Evolutionary conservation across 768 basidiomycete genomes (phyloP), one percentile per base, ranked within the genome.

Genomic region (Termitomyces sp.): DNA sequence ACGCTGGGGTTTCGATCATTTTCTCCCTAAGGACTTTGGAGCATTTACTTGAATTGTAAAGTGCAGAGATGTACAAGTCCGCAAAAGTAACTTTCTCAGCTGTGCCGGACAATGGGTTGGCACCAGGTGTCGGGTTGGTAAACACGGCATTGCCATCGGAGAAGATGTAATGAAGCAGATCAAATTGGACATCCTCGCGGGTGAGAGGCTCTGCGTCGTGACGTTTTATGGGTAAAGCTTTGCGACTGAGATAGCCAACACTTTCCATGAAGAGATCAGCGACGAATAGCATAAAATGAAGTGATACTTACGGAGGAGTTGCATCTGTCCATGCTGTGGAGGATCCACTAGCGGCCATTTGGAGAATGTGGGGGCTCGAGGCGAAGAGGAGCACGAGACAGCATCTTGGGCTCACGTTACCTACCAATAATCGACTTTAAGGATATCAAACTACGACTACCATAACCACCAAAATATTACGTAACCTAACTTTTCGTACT

Each of bases 1-100:
- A 92, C 7, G 83, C 83, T 14, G 89, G 88, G 0, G 83, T 87
- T 55, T 92, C 89, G 52, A 85, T 72, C 86, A 95, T 90, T 72
- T 93, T 93, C 68, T 90, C 88, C 71, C 90, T 88, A 70, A 94
- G 80, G 43, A 90, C 87, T 72, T 92, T 92, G 63, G 92, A 93
- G 69, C 88, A 92, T 76, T 88, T 92, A 69, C 75, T 82, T 36
- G 89, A 92, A 70, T 85, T 83, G 72, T 86, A 87, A 61, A 94
- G 70, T 9, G 91, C 85, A 64, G 88, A 86, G 61, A 92, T 81
- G 69, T 94, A 96, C 60, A 95, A 80, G 68, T 92, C 87, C 65
- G 82, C 80, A 68, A 96, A 94, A 64, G 85, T 84, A 70, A 90
- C 77, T 70, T 80, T 83, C 38, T 72, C 65, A 28, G 75, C 66